Conservation (phyloP, 768 basidiomycete genomes). For the Boletus tomentosulus region DNA sequence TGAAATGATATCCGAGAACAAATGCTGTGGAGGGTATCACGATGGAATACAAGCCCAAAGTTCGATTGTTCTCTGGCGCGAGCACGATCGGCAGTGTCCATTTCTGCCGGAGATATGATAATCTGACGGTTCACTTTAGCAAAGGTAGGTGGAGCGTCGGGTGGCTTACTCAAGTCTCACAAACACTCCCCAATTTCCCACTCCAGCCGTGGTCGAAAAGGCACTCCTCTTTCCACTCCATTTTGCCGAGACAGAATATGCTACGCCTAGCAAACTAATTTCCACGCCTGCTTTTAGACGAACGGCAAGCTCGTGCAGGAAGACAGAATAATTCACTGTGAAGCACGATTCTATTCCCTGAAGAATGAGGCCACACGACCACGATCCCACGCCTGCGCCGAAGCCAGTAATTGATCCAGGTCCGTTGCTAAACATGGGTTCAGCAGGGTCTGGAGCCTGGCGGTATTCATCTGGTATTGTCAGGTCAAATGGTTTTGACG, state of each 20-base stretch:
- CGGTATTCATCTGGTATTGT: conserved; percentile 23
- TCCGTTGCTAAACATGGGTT: conserved; percentile 24
- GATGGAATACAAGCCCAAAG: conserved; percentile 46
- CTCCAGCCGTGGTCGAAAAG: conserved; percentile 42
- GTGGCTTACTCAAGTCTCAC: conserved; percentile 50
- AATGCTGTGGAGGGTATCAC: conserved; percentile 54
- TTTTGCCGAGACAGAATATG: conserved; percentile 40
- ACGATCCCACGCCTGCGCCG: conserved; percentile 42
- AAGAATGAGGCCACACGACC: conserved; percentile 47
- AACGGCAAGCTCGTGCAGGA: conserved; percentile 52
- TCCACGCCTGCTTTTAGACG: conserved; percentile 49
- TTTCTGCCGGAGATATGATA: conserved; percentile 54
- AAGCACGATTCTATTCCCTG: conserved; percentile 45
- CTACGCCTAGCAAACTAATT: conserved; percentile 42
- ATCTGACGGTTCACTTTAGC: conserved; percentile 33
- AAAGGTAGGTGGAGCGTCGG: conserved; percentile 11
- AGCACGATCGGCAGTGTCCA: conserved; percentile 55
- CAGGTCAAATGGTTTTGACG: conserved; percentile 39
- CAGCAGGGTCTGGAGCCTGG: conserved; percentile 17
- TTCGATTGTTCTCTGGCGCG: conserved; percentile 44
- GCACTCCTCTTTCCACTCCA: conserved; percentile 47
- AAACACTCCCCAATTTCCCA: conserved; percentile 45
- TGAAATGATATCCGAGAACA: conserved; percentile 51
- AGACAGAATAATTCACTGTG: conserved; percentile 47
- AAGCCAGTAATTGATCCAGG: conserved; percentile 52